phyloP scores from a whole-genome alignment of 352 stramenopile species.

The Phytopythium boreale region DNA sequence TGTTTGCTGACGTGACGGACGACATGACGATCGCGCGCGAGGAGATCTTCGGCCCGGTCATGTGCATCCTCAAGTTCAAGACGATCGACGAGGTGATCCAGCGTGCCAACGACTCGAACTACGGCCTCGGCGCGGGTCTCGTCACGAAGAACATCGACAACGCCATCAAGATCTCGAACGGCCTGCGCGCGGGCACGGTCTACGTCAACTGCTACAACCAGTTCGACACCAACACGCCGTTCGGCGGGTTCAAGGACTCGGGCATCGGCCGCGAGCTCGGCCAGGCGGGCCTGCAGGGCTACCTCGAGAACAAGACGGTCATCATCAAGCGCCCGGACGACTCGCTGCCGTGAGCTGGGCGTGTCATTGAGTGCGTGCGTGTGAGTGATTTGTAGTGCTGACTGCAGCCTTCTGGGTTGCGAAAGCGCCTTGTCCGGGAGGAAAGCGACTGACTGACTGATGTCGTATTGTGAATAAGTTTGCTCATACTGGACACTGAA shows the following conservation, averaged over 20 bases:
- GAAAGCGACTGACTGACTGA: not conserved
- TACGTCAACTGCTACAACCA: constrained; percentile 95
- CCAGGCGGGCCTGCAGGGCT: constrained; percentile 60
- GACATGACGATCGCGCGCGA: constrained; percentile 87
- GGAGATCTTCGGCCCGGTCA: constrained; percentile 90
- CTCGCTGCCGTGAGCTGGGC: constrained; percentile 19
- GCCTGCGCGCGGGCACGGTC: constrained; percentile 89
- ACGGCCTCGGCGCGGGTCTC: constrained; percentile 85
- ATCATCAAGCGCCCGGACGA: constrained; percentile 55
- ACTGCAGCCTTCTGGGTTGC: not conserved
- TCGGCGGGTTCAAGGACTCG: constrained; percentile 76
- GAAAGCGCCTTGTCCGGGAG: not conserved
- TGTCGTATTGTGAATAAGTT: not conserved
- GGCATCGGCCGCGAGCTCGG: constrained; percentile 70
- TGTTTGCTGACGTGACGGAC: constrained; percentile 80
- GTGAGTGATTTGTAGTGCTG: not conserved
- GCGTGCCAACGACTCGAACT: constrained; percentile 83
- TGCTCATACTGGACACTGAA: not conserved
- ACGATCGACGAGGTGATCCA: constrained; percentile 83
- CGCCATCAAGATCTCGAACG: constrained; percentile 83
- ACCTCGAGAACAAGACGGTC: constrained; percentile 76
- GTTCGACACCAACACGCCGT: constrained; percentile 73
- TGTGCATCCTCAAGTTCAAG: constrained; percentile 86
- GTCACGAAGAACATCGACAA: constrained; percentile 86
- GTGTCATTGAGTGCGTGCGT: not conserved